Evolutionary conservation across 2,329 filamentous ascomycete genomes (phyloP).

Genomic region (Monosporascus sp.): DNA sequence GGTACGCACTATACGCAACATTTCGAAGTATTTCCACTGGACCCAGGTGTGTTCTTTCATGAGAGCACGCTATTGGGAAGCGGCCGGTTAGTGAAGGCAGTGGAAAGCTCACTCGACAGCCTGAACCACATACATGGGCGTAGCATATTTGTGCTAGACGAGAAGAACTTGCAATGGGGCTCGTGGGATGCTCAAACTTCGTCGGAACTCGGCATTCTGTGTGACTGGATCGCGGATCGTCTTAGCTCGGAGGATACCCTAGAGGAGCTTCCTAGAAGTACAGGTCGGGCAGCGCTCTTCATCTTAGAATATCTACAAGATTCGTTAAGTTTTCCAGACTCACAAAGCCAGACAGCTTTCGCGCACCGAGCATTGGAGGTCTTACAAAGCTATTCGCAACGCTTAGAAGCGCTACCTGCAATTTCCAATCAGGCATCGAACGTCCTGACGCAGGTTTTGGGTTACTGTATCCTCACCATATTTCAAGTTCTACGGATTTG

Average conservation of each 20-base stretch:
- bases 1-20: constrained; percentile 57
- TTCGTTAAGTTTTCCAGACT: constrained; percentile 34
- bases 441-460: constrained; percentile 31
- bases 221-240: constrained; percentile 53
- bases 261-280: constrained; percentile 11
- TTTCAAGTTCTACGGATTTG: constrained; percentile 39
- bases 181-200: constrained; percentile 53
- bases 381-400: constrained; percentile 34
- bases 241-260: constrained; percentile 15
- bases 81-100: constrained; percentile 40
- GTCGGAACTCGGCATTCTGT: constrained; percentile 56
- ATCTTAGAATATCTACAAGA: constrained; percentile 43
- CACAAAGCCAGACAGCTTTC: constrained; percentile 35
- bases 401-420: constrained; percentile 23
- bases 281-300: constrained; percentile 35
- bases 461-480: constrained; percentile 31
- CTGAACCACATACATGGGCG: constrained; percentile 27
- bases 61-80: constrained; percentile 53
- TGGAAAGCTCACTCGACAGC: constrained; percentile 23
- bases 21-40: constrained; percentile 58
- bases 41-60: constrained; percentile 53
- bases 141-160: constrained; percentile 41
- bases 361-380: constrained; percentile 38
- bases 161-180: constrained; percentile 48
- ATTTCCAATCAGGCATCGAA: constrained; percentile 16